These are phyloP conservation scores for Berberis thunbergii DNA, from an alignment of 164 flowering plant species.

Conservation along the genomic window DNA sequence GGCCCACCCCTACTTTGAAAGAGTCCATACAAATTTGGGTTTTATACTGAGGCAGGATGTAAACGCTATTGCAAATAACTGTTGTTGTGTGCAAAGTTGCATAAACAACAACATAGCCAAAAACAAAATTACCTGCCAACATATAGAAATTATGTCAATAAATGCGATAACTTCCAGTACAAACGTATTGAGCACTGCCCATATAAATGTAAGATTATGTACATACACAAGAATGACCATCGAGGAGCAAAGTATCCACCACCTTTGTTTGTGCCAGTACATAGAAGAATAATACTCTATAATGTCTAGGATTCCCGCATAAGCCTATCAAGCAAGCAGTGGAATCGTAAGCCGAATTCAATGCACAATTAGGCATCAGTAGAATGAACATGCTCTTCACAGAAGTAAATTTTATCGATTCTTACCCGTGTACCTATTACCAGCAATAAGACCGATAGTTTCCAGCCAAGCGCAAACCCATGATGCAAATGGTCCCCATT, in stretches of 20 bases:
- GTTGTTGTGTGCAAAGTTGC: too few relatives aligned
- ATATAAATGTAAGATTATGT: conserved; percentile 51
- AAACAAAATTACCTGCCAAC: conserved; percentile 61
- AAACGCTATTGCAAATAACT: too few relatives aligned
- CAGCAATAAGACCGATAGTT: conserved; percentile 60
- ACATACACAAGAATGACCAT: conserved; percentile 61
- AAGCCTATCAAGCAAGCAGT: conserved; percentile 33
- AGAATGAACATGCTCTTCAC: not conserved
- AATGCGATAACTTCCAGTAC: conserved; percentile 63
- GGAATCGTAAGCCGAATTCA: not conserved
- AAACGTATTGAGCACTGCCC: conserved; percentile 72
- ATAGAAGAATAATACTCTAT: conserved; percentile 51
- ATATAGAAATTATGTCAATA: conserved; percentile 56
- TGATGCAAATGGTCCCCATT: conserved; percentile 66
- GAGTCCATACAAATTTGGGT: too few relatives aligned
- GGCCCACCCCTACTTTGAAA: too few relatives aligned
- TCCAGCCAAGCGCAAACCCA: conserved; percentile 80
- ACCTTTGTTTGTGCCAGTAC: conserved; percentile 62
- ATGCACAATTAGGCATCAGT: not conserved
- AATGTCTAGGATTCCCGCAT: conserved; percentile 57
- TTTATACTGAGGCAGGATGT: too few relatives aligned
- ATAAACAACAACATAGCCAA: not conserved
- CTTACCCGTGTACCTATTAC: conserved; percentile 60
- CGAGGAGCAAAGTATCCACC: conserved; percentile 67
- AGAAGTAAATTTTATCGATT: not conserved